Evolutionary conservation across 257 asterid genomes (phyloP).

Genomic region (Rubia yunnanensis): DNA sequence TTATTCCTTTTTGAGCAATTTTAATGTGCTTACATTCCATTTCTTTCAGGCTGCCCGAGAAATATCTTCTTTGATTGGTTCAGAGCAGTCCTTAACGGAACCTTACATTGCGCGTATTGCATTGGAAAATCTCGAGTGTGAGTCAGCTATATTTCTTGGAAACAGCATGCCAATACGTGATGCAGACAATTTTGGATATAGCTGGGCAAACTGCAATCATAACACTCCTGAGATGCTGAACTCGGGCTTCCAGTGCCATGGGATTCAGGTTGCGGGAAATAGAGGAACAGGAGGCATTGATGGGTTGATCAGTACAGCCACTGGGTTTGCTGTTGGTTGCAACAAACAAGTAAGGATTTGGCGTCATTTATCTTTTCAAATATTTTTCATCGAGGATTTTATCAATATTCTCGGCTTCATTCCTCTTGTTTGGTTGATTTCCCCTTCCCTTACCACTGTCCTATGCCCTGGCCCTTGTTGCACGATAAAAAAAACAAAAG

Average conservation of each 20-base stretch:
- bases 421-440: background rate
- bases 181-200: slow-evolving; percentile 82
- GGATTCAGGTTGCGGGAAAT: slow-evolving; percentile 69
- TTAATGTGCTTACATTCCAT: slow-evolving; percentile 11
- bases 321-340: slow-evolving; percentile 90
- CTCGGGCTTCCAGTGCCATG: slow-evolving; percentile 66
- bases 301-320: slow-evolving; percentile 89
- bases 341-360: slow-evolving; percentile 66
- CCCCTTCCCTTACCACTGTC: background rate
- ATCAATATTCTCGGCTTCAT: background rate
- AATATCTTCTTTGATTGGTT: slow-evolving; percentile 49
- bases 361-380: background rate
- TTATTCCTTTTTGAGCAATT: background rate
- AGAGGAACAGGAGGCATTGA: slow-evolving; percentile 99
- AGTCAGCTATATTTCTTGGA: slow-evolving; percentile 81
- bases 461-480: background rate
- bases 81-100: slow-evolving; percentile 76
- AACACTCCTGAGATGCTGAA: slow-evolving; percentile 31
- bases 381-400: background rate
- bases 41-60: slow-evolving; percentile 73
- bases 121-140: slow-evolving; percentile 47
- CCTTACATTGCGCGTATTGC: slow-evolving; percentile 71
- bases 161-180: slow-evolving; percentile 99
- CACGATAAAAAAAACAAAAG: background rate
- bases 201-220: slow-evolving; percentile 41